Evolutionary conservation across 2,329 filamentous ascomycete genomes (phyloP).

Genomic region (Leptographium wingfieldii): DNA sequence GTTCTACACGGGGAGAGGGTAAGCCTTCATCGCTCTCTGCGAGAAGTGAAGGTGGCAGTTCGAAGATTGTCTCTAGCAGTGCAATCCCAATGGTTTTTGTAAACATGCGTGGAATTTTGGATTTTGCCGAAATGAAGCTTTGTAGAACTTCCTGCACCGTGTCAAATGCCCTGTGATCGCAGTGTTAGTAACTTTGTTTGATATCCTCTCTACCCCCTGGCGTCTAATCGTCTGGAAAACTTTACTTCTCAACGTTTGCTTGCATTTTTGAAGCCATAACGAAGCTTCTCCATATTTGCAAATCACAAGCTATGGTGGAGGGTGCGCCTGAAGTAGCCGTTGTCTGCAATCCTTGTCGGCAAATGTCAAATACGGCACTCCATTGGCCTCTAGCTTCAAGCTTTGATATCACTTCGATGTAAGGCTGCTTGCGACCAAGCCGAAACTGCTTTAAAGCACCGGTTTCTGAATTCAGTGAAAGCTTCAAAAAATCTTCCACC

Average conservation of each 20-base stretch:
- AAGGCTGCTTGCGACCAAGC: slow-evolving; percentile 33
- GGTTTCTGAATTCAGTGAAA: slow-evolving; percentile 25
- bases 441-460: slow-evolving; percentile 31
- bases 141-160: slow-evolving; percentile 18
- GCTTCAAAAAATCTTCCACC: slow-evolving; percentile 26
- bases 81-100: slow-evolving; percentile 22
- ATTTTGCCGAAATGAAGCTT: slow-evolving; percentile 15
- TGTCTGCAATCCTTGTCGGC: slow-evolving; percentile 27
- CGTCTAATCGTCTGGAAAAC: background rate
- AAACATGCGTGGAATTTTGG: slow-evolving; percentile 19
- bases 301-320: slow-evolving; percentile 32
- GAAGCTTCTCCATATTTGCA: slow-evolving; percentile 22
- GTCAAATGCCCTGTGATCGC: slow-evolving; percentile 14
- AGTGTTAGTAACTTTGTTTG: background rate
- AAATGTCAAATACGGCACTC: slow-evolving; percentile 29
- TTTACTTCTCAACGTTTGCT: slow-evolving; percentile 16
- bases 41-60: slow-evolving; percentile 13
- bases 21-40: slow-evolving; percentile 4
- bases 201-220: background rate
- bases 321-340: slow-evolving; percentile 24
- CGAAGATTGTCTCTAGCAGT: slow-evolving; percentile 20
- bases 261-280: slow-evolving; percentile 19
- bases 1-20: slow-evolving; percentile 18
- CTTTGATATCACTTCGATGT: slow-evolving; percentile 27
- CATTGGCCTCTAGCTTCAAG: slow-evolving; percentile 28